These are phyloP conservation scores for Reticulascus tulasneorum DNA, from an alignment of 2,329 filamentous ascomycete genomes.

Conservation along the genomic window DNA sequence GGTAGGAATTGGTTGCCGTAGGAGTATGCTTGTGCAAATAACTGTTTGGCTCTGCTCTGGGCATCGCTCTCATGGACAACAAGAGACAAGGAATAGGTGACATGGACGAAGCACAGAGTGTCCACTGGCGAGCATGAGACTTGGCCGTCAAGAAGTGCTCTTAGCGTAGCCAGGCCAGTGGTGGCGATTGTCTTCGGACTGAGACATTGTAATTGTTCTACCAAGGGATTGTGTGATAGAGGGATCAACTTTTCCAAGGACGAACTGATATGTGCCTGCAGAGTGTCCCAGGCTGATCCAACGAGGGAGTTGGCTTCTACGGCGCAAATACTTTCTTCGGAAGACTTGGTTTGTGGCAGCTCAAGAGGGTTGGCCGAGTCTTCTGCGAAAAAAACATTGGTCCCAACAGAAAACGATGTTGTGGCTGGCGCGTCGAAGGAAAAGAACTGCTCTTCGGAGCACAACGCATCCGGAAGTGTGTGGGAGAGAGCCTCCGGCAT, in stretches of 20 bases:
- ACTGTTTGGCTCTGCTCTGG: conserved; percentile 25
- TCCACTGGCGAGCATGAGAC: conserved; percentile 35
- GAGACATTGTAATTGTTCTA: conserved; percentile 34
- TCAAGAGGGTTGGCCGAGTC: conserved; percentile 9
- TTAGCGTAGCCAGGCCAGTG: conserved; percentile 38
- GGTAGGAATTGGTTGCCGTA: conserved; percentile 37
- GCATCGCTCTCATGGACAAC: conserved; percentile 40
- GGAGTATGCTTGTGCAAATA: conserved; percentile 44
- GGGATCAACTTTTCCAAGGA: conserved; percentile 40
- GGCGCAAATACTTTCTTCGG: conserved; percentile 14
- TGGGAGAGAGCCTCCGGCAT: conserved; percentile 24
- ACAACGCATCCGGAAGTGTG: conserved; percentile 21
- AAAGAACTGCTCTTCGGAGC: conserved; percentile 31
- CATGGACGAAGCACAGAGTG: conserved; percentile 47
- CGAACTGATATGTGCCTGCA: conserved; percentile 41
- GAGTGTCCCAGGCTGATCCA: conserved; percentile 38
- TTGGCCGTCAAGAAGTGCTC: conserved; percentile 33
- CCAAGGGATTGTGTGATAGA: conserved; percentile 37
- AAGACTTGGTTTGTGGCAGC: no score
- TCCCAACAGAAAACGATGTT: conserved; percentile 28
- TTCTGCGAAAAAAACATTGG: conserved; percentile 33
- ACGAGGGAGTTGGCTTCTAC: conserved; percentile 36
- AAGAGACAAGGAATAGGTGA: conserved; percentile 47
- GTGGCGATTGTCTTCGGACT: conserved; percentile 33
- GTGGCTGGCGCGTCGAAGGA: conserved; percentile 29